A percentile compares a stretch with the other conserved stretches of the same genome.
Conservation (phyloP, 306 rosid genomes). For the Begonia fuchsioides region DNA sequence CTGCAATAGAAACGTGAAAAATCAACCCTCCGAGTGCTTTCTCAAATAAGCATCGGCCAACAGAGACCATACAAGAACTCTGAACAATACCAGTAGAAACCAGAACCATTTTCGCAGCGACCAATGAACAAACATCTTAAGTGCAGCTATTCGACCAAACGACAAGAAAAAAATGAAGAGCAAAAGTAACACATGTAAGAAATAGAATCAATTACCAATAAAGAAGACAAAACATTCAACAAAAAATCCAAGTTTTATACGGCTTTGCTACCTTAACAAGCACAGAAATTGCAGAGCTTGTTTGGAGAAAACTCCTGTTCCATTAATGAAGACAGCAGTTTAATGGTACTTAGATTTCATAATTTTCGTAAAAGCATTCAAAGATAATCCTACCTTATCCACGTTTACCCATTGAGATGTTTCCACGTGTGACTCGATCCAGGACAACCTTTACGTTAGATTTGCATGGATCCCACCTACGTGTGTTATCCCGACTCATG, state of each 20-base stretch:
- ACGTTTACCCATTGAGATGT: constrained; percentile 8
- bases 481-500: not conserved
- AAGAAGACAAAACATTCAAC: not conserved
- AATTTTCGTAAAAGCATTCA: not conserved
- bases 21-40: no score
- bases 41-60: not conserved
- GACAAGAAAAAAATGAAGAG: not conserved
- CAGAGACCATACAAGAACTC: not conserved
- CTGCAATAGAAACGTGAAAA: no score
- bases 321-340: not conserved
- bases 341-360: not conserved
- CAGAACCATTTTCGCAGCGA: constrained; percentile 5
- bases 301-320: not conserved
- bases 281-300: not conserved
- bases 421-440: constrained; percentile 9
- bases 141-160: not conserved
- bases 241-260: not conserved
- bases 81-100: not conserved
- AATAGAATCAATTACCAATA: not conserved
- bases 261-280: not conserved
- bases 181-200: not conserved
- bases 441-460: not conserved
- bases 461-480: no score
- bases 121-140: constrained; percentile 2
- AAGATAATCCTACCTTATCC: constrained; percentile 18